These are phyloP conservation scores for Pythium plurisporium DNA, from an alignment of 352 stramenopile species.

Conservation along the genomic window DNA sequence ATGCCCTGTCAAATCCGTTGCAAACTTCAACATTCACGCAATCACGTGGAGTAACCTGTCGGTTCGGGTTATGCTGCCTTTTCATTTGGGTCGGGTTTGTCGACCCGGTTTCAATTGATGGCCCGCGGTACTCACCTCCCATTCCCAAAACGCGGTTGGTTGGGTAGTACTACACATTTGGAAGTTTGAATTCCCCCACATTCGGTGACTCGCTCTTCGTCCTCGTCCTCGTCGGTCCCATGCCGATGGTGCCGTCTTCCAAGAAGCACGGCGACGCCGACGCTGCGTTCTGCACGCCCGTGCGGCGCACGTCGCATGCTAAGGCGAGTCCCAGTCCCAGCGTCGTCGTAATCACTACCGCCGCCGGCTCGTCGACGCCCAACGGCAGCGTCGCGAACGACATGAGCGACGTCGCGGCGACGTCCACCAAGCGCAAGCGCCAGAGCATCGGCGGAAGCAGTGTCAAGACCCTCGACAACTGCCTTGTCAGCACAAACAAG, in stretches of 20 bases:
- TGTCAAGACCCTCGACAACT: constrained; percentile 22
- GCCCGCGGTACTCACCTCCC: no score
- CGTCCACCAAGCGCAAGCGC: constrained; percentile 43
- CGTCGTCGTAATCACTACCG: not conserved
- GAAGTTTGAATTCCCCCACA: constrained; percentile 23
- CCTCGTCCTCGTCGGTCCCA: constrained; percentile 13
- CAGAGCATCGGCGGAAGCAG: constrained; percentile 36
- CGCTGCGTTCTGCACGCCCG: constrained; percentile 11
- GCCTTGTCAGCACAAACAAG: constrained; percentile 32
- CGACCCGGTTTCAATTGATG: no score
- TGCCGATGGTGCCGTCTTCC: constrained; percentile 22
- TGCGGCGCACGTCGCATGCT: constrained; percentile 4
- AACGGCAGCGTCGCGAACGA: not conserved
- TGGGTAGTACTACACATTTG: constrained; percentile 1
- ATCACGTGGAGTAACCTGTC: not conserved
- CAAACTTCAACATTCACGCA: constrained; percentile 20
- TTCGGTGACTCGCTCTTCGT: not conserved
- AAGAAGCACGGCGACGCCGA: constrained; percentile 22
- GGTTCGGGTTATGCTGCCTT: no score
- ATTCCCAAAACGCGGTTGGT: constrained; percentile 10
- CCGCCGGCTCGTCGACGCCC: not conserved
- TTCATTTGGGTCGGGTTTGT: no score
- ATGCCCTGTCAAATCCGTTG: constrained; percentile 1
- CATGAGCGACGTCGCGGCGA: not conserved
- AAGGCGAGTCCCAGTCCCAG: constrained; percentile 11